Conservation (phyloP, 1,284 basidiomycete genomes). For the Vanrija humicola region DNA sequence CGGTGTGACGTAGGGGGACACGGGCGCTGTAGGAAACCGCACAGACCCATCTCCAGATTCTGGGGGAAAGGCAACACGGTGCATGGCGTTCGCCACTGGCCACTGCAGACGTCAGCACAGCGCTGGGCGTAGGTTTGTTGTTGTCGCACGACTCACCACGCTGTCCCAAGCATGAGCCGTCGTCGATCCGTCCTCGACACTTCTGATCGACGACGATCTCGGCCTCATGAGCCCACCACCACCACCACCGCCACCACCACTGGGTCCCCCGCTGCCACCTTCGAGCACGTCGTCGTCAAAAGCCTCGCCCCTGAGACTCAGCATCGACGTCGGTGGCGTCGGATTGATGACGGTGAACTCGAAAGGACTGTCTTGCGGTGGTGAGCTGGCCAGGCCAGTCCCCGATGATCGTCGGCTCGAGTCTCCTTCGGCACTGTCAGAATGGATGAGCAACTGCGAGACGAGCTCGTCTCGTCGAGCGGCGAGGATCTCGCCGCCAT, state of each 20-base stretch:
- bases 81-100: constrained; percentile 30
- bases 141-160: constrained; percentile 31
- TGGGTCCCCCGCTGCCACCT: not conserved
- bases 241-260: not conserved
- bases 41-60: constrained; percentile 14
- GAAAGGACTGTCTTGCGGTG: constrained; percentile 1
- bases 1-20: constrained; percentile 43
- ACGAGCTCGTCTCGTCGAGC: constrained; percentile 12
- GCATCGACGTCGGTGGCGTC: constrained; percentile 24
- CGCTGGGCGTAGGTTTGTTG: not conserved
- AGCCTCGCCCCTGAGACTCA: constrained; percentile 7
- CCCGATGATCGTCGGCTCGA: constrained; percentile 1
- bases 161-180: constrained; percentile 44
- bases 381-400: not conserved
- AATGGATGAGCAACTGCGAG: constrained; percentile 2
- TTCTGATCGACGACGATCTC: not conserved
- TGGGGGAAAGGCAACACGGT: constrained; percentile 9
- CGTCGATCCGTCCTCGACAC: not conserved
- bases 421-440: not conserved
- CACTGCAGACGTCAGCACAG: constrained; percentile 24
- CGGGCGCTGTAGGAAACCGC: constrained; percentile 37
- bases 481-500: constrained; percentile 9
- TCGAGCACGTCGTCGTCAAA: not conserved
- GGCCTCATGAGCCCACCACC: not conserved
- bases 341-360: constrained; percentile 21